Base-by-base conservation (phyloP, 163 green algal species). In the Coccomyxa subellipsoidea region DNA sequence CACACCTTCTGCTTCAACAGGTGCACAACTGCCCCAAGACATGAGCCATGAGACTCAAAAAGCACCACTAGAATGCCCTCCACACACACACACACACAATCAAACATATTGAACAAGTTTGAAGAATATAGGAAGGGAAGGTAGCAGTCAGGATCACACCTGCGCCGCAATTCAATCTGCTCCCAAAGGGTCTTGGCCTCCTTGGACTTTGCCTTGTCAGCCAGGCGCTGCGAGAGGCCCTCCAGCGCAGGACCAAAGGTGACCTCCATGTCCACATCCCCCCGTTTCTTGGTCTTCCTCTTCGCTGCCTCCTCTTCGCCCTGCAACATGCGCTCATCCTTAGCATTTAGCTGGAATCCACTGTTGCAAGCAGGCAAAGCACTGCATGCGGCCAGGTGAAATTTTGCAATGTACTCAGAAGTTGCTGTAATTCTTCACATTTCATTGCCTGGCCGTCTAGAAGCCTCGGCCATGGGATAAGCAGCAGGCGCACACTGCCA, bases 161-260 rank as follows among this genome's bases (percentile, higher is more conserved):
- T 83, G 47, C 81, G 85, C 35, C 83, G 85, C 53, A 85, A 87
- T 59, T 96, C 78, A 85, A 97, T 97, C 0, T 88, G 85, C 15
- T 97, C 88, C 93, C 94, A 97, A 78, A 97, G 91, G 34, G 89
- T 94, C 84, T 97, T 93, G 9, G 84, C 85, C 31, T 80, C 83
- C n/a, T 83, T 36, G 37, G 81, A 59, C 66, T 77, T 77, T 85
- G 91, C 91, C 82, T 94, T 93, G 38, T 89, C 88, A 59, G 90
- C 69, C 87, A 98, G 83, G 59, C 90, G 87, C 69, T 94, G 79
- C 0, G 89, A 90, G 70, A 99, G 85, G 15, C 83, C 85, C 82
- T 97, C 92, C 80, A 98, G 84, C 0, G 95, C 95, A 10, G 88
- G 83, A 38, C 87, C 76, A 80, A 98, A 98, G 1, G 92, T 97